Conservation (phyloP, 768 basidiomycete species). For the Leccinum uliginosum region DNA sequence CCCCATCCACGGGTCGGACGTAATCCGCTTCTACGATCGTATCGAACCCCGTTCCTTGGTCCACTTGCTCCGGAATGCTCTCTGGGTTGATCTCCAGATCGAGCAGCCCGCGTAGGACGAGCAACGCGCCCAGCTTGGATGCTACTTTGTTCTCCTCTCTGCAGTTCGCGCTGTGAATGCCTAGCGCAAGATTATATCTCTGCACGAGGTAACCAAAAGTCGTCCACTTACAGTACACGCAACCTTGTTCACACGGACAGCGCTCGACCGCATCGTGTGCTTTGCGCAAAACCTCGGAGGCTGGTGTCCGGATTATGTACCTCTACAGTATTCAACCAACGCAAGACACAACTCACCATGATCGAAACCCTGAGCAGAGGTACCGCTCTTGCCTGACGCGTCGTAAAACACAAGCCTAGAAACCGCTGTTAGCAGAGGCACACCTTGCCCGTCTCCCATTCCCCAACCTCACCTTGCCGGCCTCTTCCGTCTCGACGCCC, state of each 20-base stretch:
- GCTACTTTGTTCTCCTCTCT: conserved; percentile 67
- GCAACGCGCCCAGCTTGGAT: conserved; percentile 70
- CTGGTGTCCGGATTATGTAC: conserved; percentile 35
- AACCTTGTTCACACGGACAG: conserved; percentile 70
- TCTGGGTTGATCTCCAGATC: conserved; percentile 38
- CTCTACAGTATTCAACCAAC: background rate
- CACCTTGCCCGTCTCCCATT: too few species aligned
- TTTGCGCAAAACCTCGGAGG: conserved; percentile 50
- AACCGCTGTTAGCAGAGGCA: background rate
- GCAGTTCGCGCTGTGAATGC: conserved; percentile 63
- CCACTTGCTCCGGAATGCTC: conserved; percentile 32
- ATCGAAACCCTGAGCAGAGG: conserved; percentile 79
- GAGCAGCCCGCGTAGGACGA: conserved; percentile 62
- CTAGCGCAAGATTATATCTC: conserved; percentile 32
- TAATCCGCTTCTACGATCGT: conserved; percentile 53
- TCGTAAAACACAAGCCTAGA: conserved; percentile 80
- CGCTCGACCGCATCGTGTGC: conserved; percentile 53
- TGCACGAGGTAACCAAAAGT: background rate
- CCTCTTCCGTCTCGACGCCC: conserved; percentile 54
- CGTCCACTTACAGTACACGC: conserved; percentile 54
- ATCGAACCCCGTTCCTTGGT: conserved; percentile 31
- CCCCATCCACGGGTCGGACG: conserved; percentile 41
- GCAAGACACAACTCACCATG: conserved; percentile 44
- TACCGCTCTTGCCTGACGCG: conserved; percentile 60
- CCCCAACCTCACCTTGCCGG: conserved; percentile 41